phyloP scores from a whole-genome alignment of 768 basidiomycete species.

The Suillus brevipes region DNA sequence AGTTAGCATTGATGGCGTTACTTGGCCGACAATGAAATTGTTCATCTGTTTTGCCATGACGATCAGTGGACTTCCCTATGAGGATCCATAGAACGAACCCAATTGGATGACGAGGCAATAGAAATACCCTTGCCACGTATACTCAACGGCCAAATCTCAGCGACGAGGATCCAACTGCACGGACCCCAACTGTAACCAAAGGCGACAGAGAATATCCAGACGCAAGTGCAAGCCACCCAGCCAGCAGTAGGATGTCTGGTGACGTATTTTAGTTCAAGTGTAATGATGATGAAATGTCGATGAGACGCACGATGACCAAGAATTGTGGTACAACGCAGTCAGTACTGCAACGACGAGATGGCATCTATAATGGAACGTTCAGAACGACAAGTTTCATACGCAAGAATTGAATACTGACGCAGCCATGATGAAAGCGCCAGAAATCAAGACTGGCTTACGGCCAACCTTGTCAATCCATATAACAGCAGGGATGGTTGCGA shows the following conservation, averaged over 20 bases:
- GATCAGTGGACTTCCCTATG: not conserved
- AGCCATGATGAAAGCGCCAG: slow-evolving; percentile 76
- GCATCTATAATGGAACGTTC: slow-evolving; percentile 40
- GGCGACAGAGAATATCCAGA: slow-evolving; percentile 74
- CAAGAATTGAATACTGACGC: slow-evolving; percentile 36
- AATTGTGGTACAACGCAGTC: slow-evolving; percentile 55
- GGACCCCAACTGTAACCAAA: slow-evolving; percentile 84
- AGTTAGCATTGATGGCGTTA: slow-evolving; percentile 73
- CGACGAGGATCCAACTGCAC: slow-evolving; percentile 75
- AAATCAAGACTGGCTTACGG: slow-evolving; percentile 70
- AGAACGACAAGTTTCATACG: slow-evolving; percentile 15
- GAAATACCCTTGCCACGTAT: slow-evolving; percentile 76
- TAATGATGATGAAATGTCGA: not conserved
- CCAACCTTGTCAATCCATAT: slow-evolving; percentile 79
- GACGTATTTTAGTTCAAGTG: slow-evolving; percentile 4
- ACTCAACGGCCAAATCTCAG: slow-evolving; percentile 73
- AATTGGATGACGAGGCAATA: slow-evolving; percentile 75
- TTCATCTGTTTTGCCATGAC: slow-evolving; percentile 53
- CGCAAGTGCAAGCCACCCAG: slow-evolving; percentile 67
- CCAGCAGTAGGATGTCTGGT: slow-evolving; percentile 50
- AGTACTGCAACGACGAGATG: slow-evolving; percentile 72
- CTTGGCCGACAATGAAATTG: slow-evolving; percentile 58
- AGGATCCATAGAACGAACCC: slow-evolving; percentile 41
- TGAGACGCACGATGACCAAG: slow-evolving; percentile 49
- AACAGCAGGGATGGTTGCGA: slow-evolving; percentile 79